Percentiles rank a stretch among this genome's conserved stretches.
Evolutionary conservation across 2,329 filamentous ascomycete genomes (phyloP).

Genomic region (Ophiocordyceps unilateralis): DNA sequence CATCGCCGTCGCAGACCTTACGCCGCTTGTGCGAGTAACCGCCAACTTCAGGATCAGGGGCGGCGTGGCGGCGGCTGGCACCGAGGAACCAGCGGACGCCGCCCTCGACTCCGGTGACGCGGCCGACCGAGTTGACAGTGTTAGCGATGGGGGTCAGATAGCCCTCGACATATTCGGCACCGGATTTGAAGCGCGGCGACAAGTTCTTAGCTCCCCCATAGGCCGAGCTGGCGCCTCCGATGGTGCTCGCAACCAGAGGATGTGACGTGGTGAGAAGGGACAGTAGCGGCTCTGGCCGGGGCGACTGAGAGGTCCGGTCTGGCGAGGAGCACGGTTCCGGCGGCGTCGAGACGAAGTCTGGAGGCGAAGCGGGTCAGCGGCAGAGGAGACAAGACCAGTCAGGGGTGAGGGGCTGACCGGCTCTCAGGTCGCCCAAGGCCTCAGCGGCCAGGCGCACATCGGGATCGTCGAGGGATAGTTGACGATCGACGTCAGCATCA

Average conservation of each 20-base stretch:
- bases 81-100: slow-evolving; percentile 72
- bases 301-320: background rate
- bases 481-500: background rate
- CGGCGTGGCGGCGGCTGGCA: slow-evolving; percentile 32
- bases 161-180: slow-evolving; percentile 79
- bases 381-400: background rate
- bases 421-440: slow-evolving; percentile 56
- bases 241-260: slow-evolving; percentile 69
- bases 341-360: slow-evolving; percentile 52
- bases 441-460: slow-evolving; percentile 57
- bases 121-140: slow-evolving; percentile 68
- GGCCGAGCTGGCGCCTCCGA: slow-evolving; percentile 67
- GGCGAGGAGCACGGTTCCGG: slow-evolving; percentile 25
- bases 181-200: slow-evolving; percentile 73
- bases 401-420: slow-evolving; percentile 33
- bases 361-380: background rate
- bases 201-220: slow-evolving; percentile 84
- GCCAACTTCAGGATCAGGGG: slow-evolving; percentile 27
- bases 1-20: slow-evolving; percentile 21
- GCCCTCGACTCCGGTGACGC: slow-evolving; percentile 74
- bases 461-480: slow-evolving; percentile 35
- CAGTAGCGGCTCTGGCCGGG: slow-evolving; percentile 44
- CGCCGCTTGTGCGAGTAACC: slow-evolving; percentile 38
- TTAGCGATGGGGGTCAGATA: slow-evolving; percentile 76
- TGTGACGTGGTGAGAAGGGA: slow-evolving; percentile 78